Base-by-base conservation (phyloP, 202 grass and related monocot species). In the Carex arenaria region DNA sequence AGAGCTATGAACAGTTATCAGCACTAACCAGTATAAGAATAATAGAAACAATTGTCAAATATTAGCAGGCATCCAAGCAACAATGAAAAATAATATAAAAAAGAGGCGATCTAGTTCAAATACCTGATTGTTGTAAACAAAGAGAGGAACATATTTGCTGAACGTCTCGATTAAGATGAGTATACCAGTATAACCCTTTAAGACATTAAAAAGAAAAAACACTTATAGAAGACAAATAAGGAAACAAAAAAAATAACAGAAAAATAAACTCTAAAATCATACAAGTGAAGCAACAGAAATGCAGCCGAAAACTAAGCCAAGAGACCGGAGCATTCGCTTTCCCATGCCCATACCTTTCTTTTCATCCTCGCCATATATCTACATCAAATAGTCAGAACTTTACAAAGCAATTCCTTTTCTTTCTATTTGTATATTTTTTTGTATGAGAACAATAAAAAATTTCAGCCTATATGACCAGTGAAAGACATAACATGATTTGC, bases 311-410 rank as follows among this genome's bases (percentile, higher is more conserved):
- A 98, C 92, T 88, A 98, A 88, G 82, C 79, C 86, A 80, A 98
- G 90, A 85, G 93, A 92, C 1, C 96, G 90, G 15, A 99, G 79
- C 79, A 99, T 82, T 74, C 96, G 85, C 85, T 99, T 99, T 82
- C 93, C 96, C 96, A 99, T 99, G 43, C 91, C 81, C 62, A 95
- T 62, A 64, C 93, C 96, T 72, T 87, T 83, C 43, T 93, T 91
- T 95, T 95, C 91, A 80, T 95, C 93, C 49, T 99, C 93, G 38
- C 93, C 93, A 74, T 99, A 95, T 69, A 92, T 83, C 96, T 99
- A 77, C 73, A 84, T 73, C 18, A 78, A 75, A 85, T 82, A 22
- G 47, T 52, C 7, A 38, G 15, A 67, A 61, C 10, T 67, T 81
- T 68, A 82, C 64, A 53, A 53, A 67, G 17, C 8, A 32, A 55